A percentile compares a stretch with the other conserved stretches of the same genome.
phyloP scores from a whole-genome alignment of 257 asterid species.

The Handroanthus guayacan region DNA sequence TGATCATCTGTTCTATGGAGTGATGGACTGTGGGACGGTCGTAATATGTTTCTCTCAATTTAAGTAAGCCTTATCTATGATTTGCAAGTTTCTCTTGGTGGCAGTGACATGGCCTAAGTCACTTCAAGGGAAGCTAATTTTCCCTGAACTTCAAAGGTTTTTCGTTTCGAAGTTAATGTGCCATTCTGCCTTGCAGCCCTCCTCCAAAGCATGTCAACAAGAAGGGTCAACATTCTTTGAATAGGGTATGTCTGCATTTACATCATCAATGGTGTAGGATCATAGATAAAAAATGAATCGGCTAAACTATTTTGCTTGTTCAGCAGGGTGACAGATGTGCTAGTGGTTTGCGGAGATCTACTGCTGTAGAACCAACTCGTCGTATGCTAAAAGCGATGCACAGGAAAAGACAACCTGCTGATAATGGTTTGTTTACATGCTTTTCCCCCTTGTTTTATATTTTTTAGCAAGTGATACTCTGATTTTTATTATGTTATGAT shows the following conservation, averaged over 20 bases:
- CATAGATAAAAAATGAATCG: neutral
- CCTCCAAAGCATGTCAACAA: slow-evolving; percentile 8
- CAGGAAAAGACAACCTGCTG: slow-evolving; percentile 5
- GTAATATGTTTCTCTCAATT: neutral
- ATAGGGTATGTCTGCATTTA: slow-evolving; percentile 30
- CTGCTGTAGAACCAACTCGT: slow-evolving; percentile 27
- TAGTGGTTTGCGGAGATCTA: slow-evolving; percentile 27
- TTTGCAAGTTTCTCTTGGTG: too few relatives aligned
- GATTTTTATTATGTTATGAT: neutral
- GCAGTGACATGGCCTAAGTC: too few relatives aligned
- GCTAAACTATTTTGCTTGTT: slow-evolving; percentile 9
- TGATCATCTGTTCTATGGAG: neutral
- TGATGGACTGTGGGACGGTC: neutral
- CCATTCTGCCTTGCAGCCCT: slow-evolving; percentile 33
- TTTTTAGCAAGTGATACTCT: slow-evolving; percentile 1
- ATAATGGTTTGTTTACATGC: slow-evolving; percentile 31
- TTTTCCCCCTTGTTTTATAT: neutral
- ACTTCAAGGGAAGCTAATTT: neutral
- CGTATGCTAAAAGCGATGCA: neutral
- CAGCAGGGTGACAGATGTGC: slow-evolving; percentile 30
- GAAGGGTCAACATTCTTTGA: slow-evolving; percentile 18
- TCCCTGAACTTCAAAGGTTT: neutral
- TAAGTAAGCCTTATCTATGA: too few relatives aligned
- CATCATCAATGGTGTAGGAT: slow-evolving; percentile 9
- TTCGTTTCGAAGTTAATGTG: neutral